These are phyloP conservation scores for Cudoniella acicularis DNA, from an alignment of 495 filamentous ascomycete species.

Conservation along the genomic window DNA sequence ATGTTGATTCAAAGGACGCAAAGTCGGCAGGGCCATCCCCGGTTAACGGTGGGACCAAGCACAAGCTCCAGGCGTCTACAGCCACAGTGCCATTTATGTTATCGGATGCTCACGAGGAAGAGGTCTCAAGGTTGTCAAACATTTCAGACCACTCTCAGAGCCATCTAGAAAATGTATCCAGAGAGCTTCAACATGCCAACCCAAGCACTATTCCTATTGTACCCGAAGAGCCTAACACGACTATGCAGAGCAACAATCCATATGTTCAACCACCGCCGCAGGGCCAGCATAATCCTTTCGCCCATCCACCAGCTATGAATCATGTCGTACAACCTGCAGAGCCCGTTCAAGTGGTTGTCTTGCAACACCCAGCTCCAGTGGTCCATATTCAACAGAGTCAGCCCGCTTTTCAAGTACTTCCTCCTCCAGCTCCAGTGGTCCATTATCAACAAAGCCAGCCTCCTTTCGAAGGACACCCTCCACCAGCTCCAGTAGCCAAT, in stretches of 20 bases:
- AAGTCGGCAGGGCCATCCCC: conserved; percentile 6
- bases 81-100: conserved; percentile 20
- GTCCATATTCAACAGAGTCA: not conserved
- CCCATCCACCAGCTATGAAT: conserved; percentile 3
- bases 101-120: conserved; percentile 1
- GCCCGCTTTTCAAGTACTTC: conserved; percentile 3
- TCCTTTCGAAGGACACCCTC: not conserved
- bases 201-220: conserved; percentile 18
- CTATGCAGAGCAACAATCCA: conserved; percentile 32
- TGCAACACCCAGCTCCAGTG: conserved; percentile 5
- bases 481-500: not conserved
- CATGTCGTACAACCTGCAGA: not conserved
- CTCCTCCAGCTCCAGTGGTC: not conserved
- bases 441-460: not conserved
- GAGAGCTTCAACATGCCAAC: not conserved
- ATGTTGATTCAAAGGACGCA: conserved; percentile 7
- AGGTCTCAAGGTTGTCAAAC: not conserved
- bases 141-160: not conserved
- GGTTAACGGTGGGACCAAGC: conserved; percentile 16
- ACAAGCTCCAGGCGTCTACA: conserved; percentile 18
- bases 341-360: not conserved
- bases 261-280: conserved; percentile 25
- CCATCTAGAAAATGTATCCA: not conserved
- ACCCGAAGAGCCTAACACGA: conserved; percentile 9
- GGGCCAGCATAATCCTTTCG: conserved; percentile 7